A percentile compares a stretch with the other conserved stretches of the same genome.
Evolutionary conservation across 2,329 filamentous ascomycete genomes (phyloP).

Genomic region (Ophiostoma tasmaniense): DNA sequence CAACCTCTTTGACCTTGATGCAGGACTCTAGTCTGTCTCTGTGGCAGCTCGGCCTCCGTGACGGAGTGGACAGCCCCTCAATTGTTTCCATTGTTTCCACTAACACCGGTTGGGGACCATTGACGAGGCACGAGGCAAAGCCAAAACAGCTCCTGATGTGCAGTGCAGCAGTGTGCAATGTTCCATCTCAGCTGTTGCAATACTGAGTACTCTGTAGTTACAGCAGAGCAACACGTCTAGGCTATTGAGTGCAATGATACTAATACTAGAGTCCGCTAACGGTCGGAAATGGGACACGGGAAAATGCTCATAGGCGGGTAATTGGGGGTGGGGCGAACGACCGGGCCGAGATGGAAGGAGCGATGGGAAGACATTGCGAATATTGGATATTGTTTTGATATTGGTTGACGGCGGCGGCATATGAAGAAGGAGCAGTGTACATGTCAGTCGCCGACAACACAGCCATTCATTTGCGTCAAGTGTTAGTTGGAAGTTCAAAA

Average conservation of each 20-base stretch:
- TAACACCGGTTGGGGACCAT: constrained; percentile 11
- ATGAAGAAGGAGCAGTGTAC: neutral
- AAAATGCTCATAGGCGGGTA: constrained; percentile 17
- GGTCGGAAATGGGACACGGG: constrained; percentile 17
- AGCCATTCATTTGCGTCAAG: neutral
- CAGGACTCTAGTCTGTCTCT: neutral
- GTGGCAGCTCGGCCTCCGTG: neutral
- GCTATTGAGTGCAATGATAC: neutral
- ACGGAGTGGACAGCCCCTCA: constrained; percentile 6
- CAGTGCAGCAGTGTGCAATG: neutral
- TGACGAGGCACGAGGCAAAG: constrained; percentile 7
- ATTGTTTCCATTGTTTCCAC: constrained; percentile 15
- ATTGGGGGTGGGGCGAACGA: constrained; percentile 18
- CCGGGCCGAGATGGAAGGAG: constrained; percentile 9
- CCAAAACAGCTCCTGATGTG: constrained; percentile 5
- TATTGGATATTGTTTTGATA: neutral
- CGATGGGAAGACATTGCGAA: neutral
- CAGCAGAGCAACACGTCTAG: neutral
- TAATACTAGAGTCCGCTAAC: constrained; percentile 6
- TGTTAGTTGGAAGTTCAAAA: neutral
- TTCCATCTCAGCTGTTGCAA: neutral
- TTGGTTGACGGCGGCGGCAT: neutral
- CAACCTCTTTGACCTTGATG: neutral
- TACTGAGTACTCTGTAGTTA: neutral
- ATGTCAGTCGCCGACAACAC: neutral